Evolutionary conservation across 495 filamentous ascomycete species (phyloP).

Genomic region (Thermothielavioides terrestris): DNA sequence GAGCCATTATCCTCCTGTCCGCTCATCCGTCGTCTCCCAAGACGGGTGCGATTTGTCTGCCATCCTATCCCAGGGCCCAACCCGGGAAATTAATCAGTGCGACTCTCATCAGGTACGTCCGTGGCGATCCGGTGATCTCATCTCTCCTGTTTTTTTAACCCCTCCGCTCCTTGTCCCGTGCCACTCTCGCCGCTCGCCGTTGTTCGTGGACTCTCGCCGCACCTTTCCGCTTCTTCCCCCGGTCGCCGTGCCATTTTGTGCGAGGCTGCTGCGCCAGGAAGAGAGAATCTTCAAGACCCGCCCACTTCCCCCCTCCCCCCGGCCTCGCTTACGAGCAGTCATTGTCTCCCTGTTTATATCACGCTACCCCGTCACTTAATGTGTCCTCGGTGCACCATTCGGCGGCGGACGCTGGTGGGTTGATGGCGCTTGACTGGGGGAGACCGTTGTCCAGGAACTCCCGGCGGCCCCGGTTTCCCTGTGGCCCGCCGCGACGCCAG

Average conservation of each 20-base stretch:
- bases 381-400: not conserved
- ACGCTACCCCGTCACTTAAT: not conserved
- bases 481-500: constrained; percentile 12
- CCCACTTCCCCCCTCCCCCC: too few relatives aligned
- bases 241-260: not conserved
- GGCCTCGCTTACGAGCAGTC: constrained; percentile 1
- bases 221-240: not conserved
- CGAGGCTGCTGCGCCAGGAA: not conserved
- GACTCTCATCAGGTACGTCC: not conserved
- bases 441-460: constrained; percentile 1
- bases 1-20: not conserved
- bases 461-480: constrained; percentile 13
- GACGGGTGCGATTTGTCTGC: not conserved
- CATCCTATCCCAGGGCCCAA: not conserved
- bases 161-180: not conserved
- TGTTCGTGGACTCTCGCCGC: not conserved
- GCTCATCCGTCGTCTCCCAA: not conserved
- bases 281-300: not conserved
- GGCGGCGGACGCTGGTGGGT: not conserved
- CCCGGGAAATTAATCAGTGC: not conserved
- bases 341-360: not conserved
- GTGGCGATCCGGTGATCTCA: not conserved
- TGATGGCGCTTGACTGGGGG: not conserved
- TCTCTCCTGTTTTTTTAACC: not conserved
- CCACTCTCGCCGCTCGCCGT: not conserved